Evolutionary conservation across 2,329 filamentous ascomycete species (phyloP), one percentile per base, ranked within the genome.

Genomic region (Knufia fluminis): DNA sequence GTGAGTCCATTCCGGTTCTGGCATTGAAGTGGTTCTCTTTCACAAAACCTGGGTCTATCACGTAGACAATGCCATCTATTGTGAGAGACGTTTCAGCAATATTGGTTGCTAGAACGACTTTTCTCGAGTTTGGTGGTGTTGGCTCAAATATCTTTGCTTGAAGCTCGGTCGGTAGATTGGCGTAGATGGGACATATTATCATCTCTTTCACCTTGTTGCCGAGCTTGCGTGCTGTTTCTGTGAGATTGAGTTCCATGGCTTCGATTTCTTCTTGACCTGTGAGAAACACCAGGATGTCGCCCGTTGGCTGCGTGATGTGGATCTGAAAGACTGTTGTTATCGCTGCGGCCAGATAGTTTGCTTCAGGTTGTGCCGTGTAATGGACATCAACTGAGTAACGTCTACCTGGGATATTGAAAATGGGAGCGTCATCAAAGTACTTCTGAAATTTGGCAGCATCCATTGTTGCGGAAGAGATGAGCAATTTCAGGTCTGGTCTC

Each of bases 181-280:
- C 86, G 63, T 98, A 98, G 49, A 98, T 94, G 2, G 92, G 92
- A 62, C 85, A 88, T 3, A 96, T 85, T 19, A 97, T 81, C 46
- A 98, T 76, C 63, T 96, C 90, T 17, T 85, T 85, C 23, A 92
- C 81, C 33, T 89, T 84, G 51, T 77, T 84, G 0, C 91, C 91
- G 0, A 98, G 74, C 60, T 96, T 97, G 49, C 84, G 78, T 2
- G 86, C 82, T 1, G 90, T 96, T 57, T 96, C 88, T 41, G 85
- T 78, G 16, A 98, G 77, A 57, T 89, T 86, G 58, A 84, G 80
- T 60, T 92, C 86, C 0, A 87, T 89, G 1, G 85, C 80, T 60
- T 95, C 89, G 47, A 98, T 98, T 62, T 98, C 92, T 60, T 97
- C 92, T 62, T 97, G 89, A 35, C 92, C 92, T 0, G 91, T 96